A percentile compares a stretch with the other conserved stretches of the same genome.
phyloP scores from a whole-genome alignment of 768 basidiomycete species.

The Panus rudis region DNA sequence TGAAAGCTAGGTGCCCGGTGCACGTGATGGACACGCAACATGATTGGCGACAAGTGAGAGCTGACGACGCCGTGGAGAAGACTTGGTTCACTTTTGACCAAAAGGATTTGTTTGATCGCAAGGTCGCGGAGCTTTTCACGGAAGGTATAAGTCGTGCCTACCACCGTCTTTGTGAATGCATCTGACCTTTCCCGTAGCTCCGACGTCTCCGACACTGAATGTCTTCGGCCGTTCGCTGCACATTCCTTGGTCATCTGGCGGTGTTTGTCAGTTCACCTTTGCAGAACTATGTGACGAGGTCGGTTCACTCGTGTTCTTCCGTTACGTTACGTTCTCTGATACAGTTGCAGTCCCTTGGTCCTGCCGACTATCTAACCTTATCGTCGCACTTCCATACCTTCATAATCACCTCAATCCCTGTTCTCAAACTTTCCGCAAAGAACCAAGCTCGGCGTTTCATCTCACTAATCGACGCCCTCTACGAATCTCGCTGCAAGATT shows the following conservation, averaged over 20 bases:
- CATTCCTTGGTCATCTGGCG: conserved; percentile 37
- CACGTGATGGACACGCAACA: conserved; percentile 35
- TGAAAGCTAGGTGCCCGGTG: conserved; percentile 47
- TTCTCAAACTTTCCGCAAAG: conserved; percentile 43
- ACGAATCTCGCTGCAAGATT: conserved; percentile 35
- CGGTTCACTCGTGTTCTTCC: background rate
- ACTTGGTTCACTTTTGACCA: conserved; percentile 29
- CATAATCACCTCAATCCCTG: conserved; percentile 42
- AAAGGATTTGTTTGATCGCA: conserved; percentile 16
- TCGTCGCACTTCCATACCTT: conserved; percentile 44
- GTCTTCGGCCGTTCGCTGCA: conserved; percentile 43
- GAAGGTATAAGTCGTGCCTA: no score
- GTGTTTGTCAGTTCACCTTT: conserved; percentile 41
- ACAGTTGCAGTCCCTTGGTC: conserved; percentile 34
- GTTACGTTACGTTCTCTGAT: background rate
- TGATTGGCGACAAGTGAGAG: conserved; percentile 37
- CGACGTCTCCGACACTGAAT: conserved; percentile 25
- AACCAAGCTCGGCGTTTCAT: conserved; percentile 56
- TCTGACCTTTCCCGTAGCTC: background rate
- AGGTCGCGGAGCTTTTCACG: no score
- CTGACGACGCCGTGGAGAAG: conserved; percentile 8
- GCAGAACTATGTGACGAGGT: conserved; percentile 40
- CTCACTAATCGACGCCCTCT: conserved; percentile 53
- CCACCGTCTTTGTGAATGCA: no score
- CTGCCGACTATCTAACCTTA: conserved; percentile 52